Conservation (phyloP, 169 alveolate genomes). For the Cryptosporidium bovis region DNA sequence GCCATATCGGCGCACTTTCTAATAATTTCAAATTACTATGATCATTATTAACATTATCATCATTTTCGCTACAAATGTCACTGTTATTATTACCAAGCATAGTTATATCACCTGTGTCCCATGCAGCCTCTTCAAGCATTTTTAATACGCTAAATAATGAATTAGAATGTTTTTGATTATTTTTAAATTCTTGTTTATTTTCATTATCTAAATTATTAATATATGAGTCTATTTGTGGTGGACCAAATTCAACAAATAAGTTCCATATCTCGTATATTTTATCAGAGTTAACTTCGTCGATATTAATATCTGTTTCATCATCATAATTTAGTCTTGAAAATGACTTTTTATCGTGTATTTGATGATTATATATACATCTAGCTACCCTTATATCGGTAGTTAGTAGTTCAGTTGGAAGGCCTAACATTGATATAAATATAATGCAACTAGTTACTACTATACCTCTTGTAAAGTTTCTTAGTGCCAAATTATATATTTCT, state of each 20-base stretch:
- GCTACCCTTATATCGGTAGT: slow-evolving; percentile 65
- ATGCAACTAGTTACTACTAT: slow-evolving; percentile 32
- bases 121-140: slow-evolving; percentile 83
- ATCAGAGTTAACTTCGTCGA: slow-evolving; percentile 10
- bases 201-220: slow-evolving; percentile 1
- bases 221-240: slow-evolving; percentile 27
- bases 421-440: slow-evolving; percentile 39
- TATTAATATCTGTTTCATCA: slow-evolving; percentile 15
- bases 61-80: slow-evolving; percentile 40
- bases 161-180: slow-evolving; percentile 35
- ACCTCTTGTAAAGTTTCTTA: slow-evolving; percentile 61
- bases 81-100: not conserved
- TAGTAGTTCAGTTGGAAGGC: slow-evolving; percentile 36
- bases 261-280: slow-evolving; percentile 53
- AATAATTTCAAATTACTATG: slow-evolving; percentile 1
- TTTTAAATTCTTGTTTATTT: slow-evolving; percentile 7
- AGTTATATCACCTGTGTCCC: slow-evolving; percentile 77
- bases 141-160: slow-evolving; percentile 33
- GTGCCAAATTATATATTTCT: slow-evolving; percentile 41
- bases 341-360: not conserved
- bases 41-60: not conserved
- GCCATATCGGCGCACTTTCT: slow-evolving; percentile 81
- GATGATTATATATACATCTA: slow-evolving; percentile 68
- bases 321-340: slow-evolving; percentile 25
- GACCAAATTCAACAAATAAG: slow-evolving; percentile 53